Base-by-base conservation (phyloP, 805 yeast species). In the Metschnikowia colocasiae region DNA sequence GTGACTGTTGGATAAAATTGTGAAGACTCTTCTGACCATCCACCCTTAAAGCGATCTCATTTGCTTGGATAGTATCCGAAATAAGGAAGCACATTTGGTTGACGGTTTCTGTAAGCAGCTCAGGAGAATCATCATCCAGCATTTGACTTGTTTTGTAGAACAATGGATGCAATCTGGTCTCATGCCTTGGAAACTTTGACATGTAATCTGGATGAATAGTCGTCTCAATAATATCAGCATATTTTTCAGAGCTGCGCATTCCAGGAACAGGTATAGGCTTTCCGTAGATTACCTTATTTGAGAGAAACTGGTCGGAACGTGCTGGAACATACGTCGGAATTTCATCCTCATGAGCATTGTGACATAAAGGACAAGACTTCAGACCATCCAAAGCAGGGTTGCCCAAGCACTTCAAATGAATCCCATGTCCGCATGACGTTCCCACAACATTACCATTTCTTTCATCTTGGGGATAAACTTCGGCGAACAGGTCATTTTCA, bases 31-130 rank as follows among this genome's bases (percentile, higher is more conserved):
- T 50, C 7, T 40, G 47, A 1, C 71, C 74, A 15, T 75, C 74
- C n/a, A 75, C 59, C 58, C 91, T 72, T 1, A 82, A 71, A 0
- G 83, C 56, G 19, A 83, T 76, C 56, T 85, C 91, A 32, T 74
- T 63, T 74, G 82, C 78, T 20, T 77, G 71, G 22, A 85, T 72
- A 0, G 83, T 75, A 50, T 76, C 71, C 2, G 80, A 77, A 36
- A 56, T 45, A 8, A 54, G 42, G 6, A 15, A 31, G 30, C 43
- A 40, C 15, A 40, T 32, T 6, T 16, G 37, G 12, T 40, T 19
- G 18, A 42, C 45, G 15, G 26, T 23, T 15, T 29, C 31, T 8
- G 34, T 27, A n/a, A 37, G 37, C 26, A 33, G 6, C 16, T 30
- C 43, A 18, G 27, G 13, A 20, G 36, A 25, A 25, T 19, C 20